Evolutionary conservation across 164 flowering plant genomes (phyloP).

Genomic region (Houttuynia cordata): DNA sequence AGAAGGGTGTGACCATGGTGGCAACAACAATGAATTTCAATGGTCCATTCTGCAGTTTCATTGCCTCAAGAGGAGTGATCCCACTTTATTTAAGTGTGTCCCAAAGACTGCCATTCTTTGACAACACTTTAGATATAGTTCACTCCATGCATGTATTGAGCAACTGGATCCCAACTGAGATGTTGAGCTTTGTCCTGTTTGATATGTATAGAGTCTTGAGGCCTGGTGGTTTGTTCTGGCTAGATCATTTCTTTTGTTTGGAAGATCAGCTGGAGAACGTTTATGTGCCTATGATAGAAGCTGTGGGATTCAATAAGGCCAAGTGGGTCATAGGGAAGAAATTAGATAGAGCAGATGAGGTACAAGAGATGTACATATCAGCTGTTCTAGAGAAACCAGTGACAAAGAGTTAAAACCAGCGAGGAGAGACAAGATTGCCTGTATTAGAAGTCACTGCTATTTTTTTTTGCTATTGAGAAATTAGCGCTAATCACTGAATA

Average conservation of each 20-base stretch:
- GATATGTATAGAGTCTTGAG: conserved; percentile 59
- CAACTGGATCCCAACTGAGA: conserved; percentile 49
- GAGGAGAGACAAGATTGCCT: background rate
- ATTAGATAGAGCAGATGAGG: conserved; percentile 42
- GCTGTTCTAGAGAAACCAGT: conserved; percentile 63
- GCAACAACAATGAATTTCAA: conserved; percentile 57
- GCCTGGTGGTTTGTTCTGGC: conserved; percentile 72
- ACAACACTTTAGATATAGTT: conserved; percentile 54
- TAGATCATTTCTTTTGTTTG: conserved; percentile 52
- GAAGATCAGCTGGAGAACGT: conserved; percentile 32
- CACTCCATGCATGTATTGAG: conserved; percentile 64
- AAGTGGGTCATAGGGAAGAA: conserved; percentile 59
- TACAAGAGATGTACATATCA: conserved; percentile 45
- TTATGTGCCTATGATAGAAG: conserved; percentile 41
- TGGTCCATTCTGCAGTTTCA: conserved; percentile 46
- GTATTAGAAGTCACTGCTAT: background rate
- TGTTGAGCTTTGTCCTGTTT: conserved; percentile 44
- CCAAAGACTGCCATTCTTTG: conserved; percentile 69
- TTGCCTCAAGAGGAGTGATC: too few species aligned
- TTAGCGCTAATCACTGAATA: too few species aligned
- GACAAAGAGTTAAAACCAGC: background rate
- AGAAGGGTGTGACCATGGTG: conserved; percentile 43
- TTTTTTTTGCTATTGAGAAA: too few species aligned
- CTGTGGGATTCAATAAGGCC: conserved; percentile 40
- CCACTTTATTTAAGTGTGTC: conserved; percentile 45